Evolutionary conservation across 2,329 filamentous ascomycete species (phyloP), one percentile per base, ranked within the genome.

Genomic region (Ophiostoma pallidulum): DNA sequence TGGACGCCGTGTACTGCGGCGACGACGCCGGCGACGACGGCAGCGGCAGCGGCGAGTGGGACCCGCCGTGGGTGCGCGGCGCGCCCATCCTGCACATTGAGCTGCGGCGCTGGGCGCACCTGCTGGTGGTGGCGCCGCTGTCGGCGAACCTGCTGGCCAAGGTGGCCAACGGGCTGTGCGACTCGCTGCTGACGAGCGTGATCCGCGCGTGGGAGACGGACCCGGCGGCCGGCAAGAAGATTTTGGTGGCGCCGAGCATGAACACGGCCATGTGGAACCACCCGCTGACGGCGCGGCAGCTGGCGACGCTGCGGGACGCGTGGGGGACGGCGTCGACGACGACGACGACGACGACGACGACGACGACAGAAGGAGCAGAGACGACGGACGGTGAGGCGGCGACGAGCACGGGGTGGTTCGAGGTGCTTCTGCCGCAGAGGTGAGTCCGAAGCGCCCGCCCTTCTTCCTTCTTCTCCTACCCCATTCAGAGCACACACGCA

Each of bases 251-350:
- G 3, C 62, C 53, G 31, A 54, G 84, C 26, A 94, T 95, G 87
- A 95, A 96, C 62, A 88, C 80, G 20, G 80, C 82, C 4, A 95
- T 95, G 90, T 94, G 86, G 84, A 71, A 73, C 47, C 88, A 96
- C 61, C 90, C 89, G 2, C 69, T 94, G 39, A 95, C 90, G 1
- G 72, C 66, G 42, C 78, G 76, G 53, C 87, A 95, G 54, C 65
- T 95, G 32, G 67, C 67, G 35, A 69, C 84, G 0, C 67, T 96
- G 40, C 74, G 82, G 53, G 75, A 84, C 41, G 84, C 89, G 49
- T 95, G 89, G 88, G 82, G 81, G n/a, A n/a, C n/a, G n/a, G n/a
- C 6, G 66, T 64, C 9, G 2, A 55, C 63, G 18, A 60, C 62
- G 19, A 16, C 26, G n/a, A 31, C 20, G 57, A 62, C 9, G 56